A percentile compares a stretch with the other conserved stretches of the same genome.
Conservation (phyloP, 2,329 filamentous ascomycete species). For the Colletotrichum sp. region DNA sequence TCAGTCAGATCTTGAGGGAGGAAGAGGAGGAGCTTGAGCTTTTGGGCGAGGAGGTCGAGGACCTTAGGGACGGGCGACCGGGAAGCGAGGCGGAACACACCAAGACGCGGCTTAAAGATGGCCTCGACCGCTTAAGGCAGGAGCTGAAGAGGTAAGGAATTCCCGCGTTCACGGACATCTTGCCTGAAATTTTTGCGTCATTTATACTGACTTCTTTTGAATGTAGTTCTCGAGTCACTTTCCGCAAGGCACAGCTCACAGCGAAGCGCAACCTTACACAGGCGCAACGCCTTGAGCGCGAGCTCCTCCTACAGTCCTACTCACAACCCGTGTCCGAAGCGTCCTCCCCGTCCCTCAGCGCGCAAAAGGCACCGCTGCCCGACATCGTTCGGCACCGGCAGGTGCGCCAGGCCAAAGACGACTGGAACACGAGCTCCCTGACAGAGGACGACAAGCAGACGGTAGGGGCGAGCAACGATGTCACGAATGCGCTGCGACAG, state of each 20-base stretch:
- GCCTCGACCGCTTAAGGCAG: conserved; percentile 68
- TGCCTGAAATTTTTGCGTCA: conserved; percentile 19
- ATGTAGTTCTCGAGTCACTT: conserved; percentile 64
- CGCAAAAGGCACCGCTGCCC: conserved; percentile 21
- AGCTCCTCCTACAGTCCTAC: conserved; percentile 74
- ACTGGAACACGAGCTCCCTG: conserved; percentile 35
- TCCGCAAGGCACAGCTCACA: conserved; percentile 80
- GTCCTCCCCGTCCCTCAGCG: conserved; percentile 30
- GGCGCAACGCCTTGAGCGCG: conserved; percentile 78
- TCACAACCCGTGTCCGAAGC: conserved; percentile 45
- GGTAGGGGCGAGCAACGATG: conserved; percentile 78
- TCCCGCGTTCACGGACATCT: neutral
- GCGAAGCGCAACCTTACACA: conserved; percentile 77
- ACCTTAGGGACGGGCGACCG: conserved; percentile 59
- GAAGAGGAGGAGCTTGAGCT: conserved; percentile 86
- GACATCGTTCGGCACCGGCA: conserved; percentile 28
- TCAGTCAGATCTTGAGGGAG: conserved; percentile 77
- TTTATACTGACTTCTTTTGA: neutral
- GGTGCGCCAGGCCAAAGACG: conserved; percentile 26
- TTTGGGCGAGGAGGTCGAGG: conserved; percentile 77
- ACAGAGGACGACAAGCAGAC: conserved; percentile 75
- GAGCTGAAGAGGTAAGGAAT: conserved; percentile 71
- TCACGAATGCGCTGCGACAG: conserved; percentile 81
- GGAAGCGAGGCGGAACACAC: conserved; percentile 64
- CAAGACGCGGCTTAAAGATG: conserved; percentile 68